These are phyloP conservation scores for Lophiostoma macrostomum DNA, from an alignment of 495 filamentous ascomycete genomes.

Conservation along the genomic window DNA sequence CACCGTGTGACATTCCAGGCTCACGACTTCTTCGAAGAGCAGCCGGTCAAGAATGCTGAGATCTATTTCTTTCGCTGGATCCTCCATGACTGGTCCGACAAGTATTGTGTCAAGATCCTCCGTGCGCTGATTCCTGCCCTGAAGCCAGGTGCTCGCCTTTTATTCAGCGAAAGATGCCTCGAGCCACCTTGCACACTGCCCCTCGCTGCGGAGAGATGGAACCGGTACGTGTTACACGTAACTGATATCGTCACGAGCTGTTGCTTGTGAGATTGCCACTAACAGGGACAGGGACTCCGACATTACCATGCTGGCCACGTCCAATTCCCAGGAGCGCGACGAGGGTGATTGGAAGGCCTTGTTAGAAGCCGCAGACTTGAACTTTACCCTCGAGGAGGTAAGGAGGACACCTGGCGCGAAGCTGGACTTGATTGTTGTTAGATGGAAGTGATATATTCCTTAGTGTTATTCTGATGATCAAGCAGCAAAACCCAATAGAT, in stretches of 20 bases:
- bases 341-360: conserved; percentile 49
- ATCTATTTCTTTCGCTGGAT: conserved; percentile 26
- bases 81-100: conserved; percentile 28
- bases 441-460: conserved; percentile 11
- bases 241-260: background rate
- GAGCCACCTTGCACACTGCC: conserved; percentile 6
- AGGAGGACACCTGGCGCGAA: conserved; percentile 8
- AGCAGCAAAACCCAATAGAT: conserved; percentile 7
- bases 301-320: conserved; percentile 52
- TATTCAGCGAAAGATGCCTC: conserved; percentile 9
- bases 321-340: conserved; percentile 55
- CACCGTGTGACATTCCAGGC: conserved; percentile 13
- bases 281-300: conserved; percentile 49
- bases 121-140: conserved; percentile 14
- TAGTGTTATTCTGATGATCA: conserved; percentile 9
- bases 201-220: background rate
- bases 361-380: conserved; percentile 46
- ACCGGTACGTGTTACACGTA: background rate
- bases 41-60: conserved; percentile 24
- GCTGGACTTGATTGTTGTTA: conserved; percentile 3
- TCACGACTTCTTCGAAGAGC: conserved; percentile 27
- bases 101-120: conserved; percentile 23
- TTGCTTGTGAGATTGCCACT: conserved; percentile 8
- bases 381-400: conserved; percentile 36
- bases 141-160: conserved; percentile 10